Conservation (phyloP, 2,329 filamentous ascomycete genomes). For the Scedosporium minutisporum region DNA sequence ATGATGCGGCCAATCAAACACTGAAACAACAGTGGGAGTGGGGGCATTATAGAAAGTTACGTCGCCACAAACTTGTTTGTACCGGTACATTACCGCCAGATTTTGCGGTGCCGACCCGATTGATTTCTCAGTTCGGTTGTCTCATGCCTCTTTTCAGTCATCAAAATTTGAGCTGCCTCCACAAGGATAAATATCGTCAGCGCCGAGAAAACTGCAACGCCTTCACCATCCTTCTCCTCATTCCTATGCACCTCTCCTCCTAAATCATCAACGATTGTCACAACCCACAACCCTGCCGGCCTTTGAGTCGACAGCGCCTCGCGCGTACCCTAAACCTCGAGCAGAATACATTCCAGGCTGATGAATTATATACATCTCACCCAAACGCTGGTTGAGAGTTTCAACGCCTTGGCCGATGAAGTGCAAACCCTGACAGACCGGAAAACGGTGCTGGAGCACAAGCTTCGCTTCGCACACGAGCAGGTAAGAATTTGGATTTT, state of each 20-base stretch:
- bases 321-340: not conserved
- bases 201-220: not conserved
- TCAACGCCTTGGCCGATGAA: constrained; percentile 55
- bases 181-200: not conserved
- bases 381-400: constrained; percentile 53
- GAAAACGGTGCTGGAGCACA: constrained; percentile 57
- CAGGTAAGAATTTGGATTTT: constrained; percentile 39
- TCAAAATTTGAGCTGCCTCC: not conserved
- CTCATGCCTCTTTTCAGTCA: not conserved
- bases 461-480: constrained; percentile 56
- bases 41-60: no score
- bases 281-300: not conserved
- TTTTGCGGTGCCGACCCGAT: no score
- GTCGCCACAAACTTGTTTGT: no score
- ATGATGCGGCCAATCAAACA: no score
- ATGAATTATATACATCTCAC: constrained; percentile 19
- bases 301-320: not conserved
- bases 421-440: constrained; percentile 53
- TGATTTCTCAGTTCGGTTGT: no score
- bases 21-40: no score
- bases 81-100: no score
- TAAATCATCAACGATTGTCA: not conserved
- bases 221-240: not conserved
- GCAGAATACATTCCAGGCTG: not conserved
- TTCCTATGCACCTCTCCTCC: not conserved